phyloP scores from a whole-genome alignment of 768 basidiomycete species.

The Pisolithus marmoratus region DNA sequence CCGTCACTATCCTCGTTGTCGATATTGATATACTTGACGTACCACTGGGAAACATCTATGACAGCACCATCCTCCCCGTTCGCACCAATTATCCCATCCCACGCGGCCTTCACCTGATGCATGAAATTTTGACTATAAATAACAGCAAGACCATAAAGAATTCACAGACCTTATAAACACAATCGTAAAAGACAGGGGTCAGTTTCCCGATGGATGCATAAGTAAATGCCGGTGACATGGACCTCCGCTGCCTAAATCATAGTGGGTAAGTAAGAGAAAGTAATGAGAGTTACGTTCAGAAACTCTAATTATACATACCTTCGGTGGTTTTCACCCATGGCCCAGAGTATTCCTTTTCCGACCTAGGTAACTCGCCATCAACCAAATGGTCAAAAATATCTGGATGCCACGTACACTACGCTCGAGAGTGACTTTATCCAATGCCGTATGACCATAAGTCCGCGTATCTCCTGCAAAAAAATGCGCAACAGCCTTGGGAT shows the following conservation, averaged over 20 bases:
- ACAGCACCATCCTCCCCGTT: constrained; percentile 10
- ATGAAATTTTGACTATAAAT: constrained; percentile 2
- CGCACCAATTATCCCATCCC: constrained; percentile 17
- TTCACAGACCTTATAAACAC: constrained; percentile 20
- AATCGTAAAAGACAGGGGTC: constrained; percentile 20
- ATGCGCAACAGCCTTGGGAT: constrained; percentile 44
- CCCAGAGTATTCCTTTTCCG: background rate
- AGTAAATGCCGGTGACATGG: constrained; percentile 22
- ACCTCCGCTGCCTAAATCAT: constrained; percentile 16
- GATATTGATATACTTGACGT: background rate
- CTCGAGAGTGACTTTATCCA: constrained; percentile 32
- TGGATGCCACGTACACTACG: constrained; percentile 17
- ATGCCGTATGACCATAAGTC: constrained; percentile 35
- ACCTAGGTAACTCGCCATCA: constrained; percentile 19
- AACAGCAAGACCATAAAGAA: background rate
- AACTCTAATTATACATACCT: background rate
- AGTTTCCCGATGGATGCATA: constrained; percentile 18
- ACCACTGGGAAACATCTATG: constrained; percentile 31
- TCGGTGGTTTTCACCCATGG: background rate
- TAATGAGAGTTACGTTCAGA: background rate
- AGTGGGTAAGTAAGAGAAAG: too few relatives aligned
- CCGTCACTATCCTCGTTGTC: too few relatives aligned
- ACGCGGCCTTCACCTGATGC: constrained; percentile 19
- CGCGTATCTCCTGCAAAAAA: constrained; percentile 46
- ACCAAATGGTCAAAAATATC: background rate